These are phyloP conservation scores for Euphorbia lathyris DNA, from an alignment of 345 rosid species.

Conservation along the genomic window DNA sequence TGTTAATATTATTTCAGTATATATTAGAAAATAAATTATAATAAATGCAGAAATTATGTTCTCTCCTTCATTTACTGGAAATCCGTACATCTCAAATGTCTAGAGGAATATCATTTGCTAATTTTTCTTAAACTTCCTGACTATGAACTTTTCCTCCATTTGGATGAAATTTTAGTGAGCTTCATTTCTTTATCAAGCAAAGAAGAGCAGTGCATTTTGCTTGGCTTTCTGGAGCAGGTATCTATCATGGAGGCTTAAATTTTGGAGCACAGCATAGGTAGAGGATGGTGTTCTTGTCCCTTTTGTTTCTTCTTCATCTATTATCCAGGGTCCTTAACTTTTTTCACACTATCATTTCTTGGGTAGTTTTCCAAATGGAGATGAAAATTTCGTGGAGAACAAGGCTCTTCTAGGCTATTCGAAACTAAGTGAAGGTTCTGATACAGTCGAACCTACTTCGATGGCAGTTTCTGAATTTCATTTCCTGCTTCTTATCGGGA, in stretches of 20 bases:
- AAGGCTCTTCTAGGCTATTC: conserved; percentile 86
- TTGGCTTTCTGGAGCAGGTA: conserved; percentile 99
- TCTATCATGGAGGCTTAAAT: conserved; percentile 90
- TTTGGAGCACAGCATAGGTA: conserved; percentile 97
- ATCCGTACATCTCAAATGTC: background rate
- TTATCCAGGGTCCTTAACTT: conserved; percentile 9
- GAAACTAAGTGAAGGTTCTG: conserved; percentile 71
- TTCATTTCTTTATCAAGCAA: conserved; percentile 96
- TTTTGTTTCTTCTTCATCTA: conserved; percentile 23
- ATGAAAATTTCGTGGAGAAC: conserved; percentile 96
- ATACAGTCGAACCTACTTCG: conserved; percentile 74
- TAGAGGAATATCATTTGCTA: background rate
- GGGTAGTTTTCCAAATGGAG: conserved; percentile 76
- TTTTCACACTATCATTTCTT: conserved; percentile 20
- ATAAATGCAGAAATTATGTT: background rate
- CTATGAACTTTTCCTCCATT: conserved; percentile 7
- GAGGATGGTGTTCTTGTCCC: conserved; percentile 14
- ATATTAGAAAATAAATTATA: background rate
- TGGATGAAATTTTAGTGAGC: conserved; percentile 53
- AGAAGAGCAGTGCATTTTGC: conserved; percentile 97
- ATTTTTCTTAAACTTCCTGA: conserved; percentile 21
- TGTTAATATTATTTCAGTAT: background rate
- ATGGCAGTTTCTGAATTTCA: conserved; percentile 96
- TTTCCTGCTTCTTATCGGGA: conserved; percentile 88
- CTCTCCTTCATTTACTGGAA: background rate